phyloP scores from a whole-genome alignment of 2,329 filamentous ascomycete genomes.

The Stachybotrys chartarum region DNA sequence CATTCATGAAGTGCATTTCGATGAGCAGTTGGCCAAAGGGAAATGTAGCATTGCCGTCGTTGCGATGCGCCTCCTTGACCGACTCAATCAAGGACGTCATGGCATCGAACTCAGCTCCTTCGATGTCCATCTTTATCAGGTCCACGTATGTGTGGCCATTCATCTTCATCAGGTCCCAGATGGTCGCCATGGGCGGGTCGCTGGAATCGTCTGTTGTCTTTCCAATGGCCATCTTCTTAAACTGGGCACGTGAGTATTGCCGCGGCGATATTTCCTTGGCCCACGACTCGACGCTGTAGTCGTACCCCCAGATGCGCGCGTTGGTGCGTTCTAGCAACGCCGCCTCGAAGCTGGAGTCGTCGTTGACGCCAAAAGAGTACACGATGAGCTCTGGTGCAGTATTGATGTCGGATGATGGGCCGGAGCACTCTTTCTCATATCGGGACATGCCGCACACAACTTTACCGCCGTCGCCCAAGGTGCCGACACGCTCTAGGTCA shows the following conservation, averaged over 20 bases:
- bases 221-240: conserved; percentile 22
- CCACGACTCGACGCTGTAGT: conserved; percentile 26
- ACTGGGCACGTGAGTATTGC: conserved; percentile 19
- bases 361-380: conserved; percentile 29
- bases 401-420: conserved; percentile 7
- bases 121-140: conserved; percentile 33
- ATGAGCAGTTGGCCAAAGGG: conserved; percentile 13
- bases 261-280: conserved; percentile 16
- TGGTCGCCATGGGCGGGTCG: conserved; percentile 22
- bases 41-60: conserved; percentile 3
- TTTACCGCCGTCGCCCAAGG: conserved; percentile 33
- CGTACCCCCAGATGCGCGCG: conserved; percentile 30
- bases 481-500: conserved; percentile 30
- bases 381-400: conserved; percentile 19
- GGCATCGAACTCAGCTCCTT: conserved; percentile 25
- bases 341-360: conserved; percentile 31
- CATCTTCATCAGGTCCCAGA: conserved; percentile 27
- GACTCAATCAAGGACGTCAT: conserved; percentile 1
- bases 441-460: conserved; percentile 32
- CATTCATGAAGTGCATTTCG: conserved; percentile 8
- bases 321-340: conserved; percentile 28
- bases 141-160: conserved; percentile 32
- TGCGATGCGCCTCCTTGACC: neutral
- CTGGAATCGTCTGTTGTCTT: conserved; percentile 16
- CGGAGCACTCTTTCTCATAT: conserved; percentile 15